These are phyloP conservation scores for Lobosporangium transversale DNA, from an alignment of 192 early-diverging fungal genomes.

Conservation along the genomic window DNA sequence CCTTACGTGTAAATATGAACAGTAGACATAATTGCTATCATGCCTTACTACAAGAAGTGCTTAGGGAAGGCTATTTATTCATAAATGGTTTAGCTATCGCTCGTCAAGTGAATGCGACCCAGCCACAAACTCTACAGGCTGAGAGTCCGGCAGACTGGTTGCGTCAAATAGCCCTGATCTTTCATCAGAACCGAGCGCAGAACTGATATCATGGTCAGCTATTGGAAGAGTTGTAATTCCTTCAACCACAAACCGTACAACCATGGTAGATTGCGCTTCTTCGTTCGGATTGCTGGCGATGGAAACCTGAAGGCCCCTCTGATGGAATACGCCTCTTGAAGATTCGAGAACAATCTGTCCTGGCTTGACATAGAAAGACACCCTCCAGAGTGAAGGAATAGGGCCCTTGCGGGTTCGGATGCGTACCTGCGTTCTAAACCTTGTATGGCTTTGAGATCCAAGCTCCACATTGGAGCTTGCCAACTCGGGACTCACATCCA, in stretches of 20 bases:
- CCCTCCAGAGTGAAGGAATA: slow-evolving; percentile 29
- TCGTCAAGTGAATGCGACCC: neutral
- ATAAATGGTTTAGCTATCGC: too few relatives aligned
- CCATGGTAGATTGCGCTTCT: slow-evolving; percentile 36
- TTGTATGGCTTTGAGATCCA: neutral
- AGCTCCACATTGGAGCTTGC: slow-evolving; percentile 6
- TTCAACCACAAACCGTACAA: slow-evolving; percentile 43
- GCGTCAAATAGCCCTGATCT: neutral
- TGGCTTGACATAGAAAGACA: slow-evolving; percentile 34
- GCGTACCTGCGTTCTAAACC: slow-evolving; percentile 44
- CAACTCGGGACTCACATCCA: slow-evolving; percentile 21
- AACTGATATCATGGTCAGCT: neutral
- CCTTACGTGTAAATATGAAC: too few relatives aligned
- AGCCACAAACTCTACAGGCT: neutral
- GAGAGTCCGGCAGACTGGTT: neutral
- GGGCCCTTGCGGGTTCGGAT: slow-evolving; percentile 30
- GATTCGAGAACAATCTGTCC: slow-evolving; percentile 12
- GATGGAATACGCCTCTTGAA: slow-evolving; percentile 18
- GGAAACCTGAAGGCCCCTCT: slow-evolving; percentile 13
- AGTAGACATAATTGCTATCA: too few relatives aligned
- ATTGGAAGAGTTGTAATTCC: slow-evolving; percentile 1
- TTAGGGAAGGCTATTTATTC: too few relatives aligned
- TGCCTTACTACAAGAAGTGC: too few relatives aligned
- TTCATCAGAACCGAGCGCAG: neutral
- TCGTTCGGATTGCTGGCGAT: slow-evolving; percentile 17